Percentiles rank a stretch among this genome's conserved stretches.
These are phyloP conservation scores for Hyphopichia buzzinii DNA, from an alignment of 1,139 yeast species.

Conservation along the genomic window DNA sequence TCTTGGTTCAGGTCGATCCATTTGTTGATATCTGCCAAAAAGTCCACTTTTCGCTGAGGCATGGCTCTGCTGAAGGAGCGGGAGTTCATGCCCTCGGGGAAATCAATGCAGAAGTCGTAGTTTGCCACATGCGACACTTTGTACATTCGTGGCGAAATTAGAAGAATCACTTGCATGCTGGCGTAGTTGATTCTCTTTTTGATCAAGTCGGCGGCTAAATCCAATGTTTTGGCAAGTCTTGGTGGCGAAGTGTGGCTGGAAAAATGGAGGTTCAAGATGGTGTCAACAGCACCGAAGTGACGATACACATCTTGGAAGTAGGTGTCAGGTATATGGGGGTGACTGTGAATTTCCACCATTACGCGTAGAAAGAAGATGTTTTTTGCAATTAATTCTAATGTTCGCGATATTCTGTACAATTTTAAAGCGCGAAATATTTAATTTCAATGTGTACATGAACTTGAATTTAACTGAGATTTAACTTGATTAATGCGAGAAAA, in stretches of 20 bases:
- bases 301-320: background rate
- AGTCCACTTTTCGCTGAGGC: slow-evolving; percentile 51
- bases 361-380: no score
- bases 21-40: slow-evolving; percentile 58
- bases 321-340: slow-evolving; percentile 1
- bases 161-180: slow-evolving; percentile 17
- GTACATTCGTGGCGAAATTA: slow-evolving; percentile 15
- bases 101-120: slow-evolving; percentile 4
- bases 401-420: no score
- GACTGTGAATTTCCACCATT: background rate
- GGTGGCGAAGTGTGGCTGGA: slow-evolving; percentile 27
- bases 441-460: no score
- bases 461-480: no score
- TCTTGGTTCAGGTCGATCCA: slow-evolving; percentile 46
- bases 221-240: slow-evolving; percentile 15
- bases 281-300: slow-evolving; percentile 22
- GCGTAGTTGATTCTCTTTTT: slow-evolving; percentile 13
- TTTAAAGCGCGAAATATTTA: no score
- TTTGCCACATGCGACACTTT: slow-evolving; percentile 11
- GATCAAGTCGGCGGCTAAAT: slow-evolving; percentile 19
- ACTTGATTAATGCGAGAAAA: no score
- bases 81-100: slow-evolving; percentile 2
- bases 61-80: slow-evolving; percentile 17
- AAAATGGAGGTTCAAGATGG: slow-evolving; percentile 22
- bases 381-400: no score